Conservation (phyloP, 2,329 filamentous ascomycete species). For the Lasiodiplodia hormozganensis region DNA sequence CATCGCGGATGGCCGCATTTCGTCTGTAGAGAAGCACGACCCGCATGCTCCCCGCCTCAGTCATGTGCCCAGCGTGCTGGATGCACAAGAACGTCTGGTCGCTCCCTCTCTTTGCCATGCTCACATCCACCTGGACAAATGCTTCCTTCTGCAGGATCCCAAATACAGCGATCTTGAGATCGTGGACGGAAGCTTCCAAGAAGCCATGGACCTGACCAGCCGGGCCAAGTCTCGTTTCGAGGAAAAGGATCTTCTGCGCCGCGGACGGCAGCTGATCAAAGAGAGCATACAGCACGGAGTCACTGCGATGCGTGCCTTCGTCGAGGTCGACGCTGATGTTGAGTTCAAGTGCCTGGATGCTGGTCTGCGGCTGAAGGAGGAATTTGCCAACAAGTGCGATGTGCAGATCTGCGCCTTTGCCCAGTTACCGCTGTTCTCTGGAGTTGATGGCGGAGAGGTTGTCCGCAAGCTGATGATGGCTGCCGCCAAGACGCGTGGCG, state of each 20-base stretch:
- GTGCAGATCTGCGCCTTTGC: slow-evolving; percentile 76
- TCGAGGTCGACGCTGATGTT: slow-evolving; percentile 72
- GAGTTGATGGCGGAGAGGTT: slow-evolving; percentile 54
- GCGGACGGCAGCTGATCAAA: slow-evolving; percentile 70
- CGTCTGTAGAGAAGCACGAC: slow-evolving; percentile 42
- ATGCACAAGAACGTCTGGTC: slow-evolving; percentile 52
- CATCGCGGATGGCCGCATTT: slow-evolving; percentile 43
- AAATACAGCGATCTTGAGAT: slow-evolving; percentile 68
- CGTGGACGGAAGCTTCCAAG: slow-evolving; percentile 66
- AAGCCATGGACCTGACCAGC: slow-evolving; percentile 67
- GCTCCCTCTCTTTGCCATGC: slow-evolving; percentile 71
- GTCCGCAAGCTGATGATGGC: slow-evolving; percentile 60
- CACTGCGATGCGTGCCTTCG: slow-evolving; percentile 73
- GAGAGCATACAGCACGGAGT: slow-evolving; percentile 70
- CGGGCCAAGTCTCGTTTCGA: slow-evolving; percentile 70
- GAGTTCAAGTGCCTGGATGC: slow-evolving; percentile 63
- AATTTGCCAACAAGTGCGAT: slow-evolving; percentile 60
- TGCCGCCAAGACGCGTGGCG: slow-evolving; percentile 50
- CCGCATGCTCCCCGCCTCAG: slow-evolving; percentile 7
- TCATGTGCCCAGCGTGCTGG: slow-evolving; percentile 44
- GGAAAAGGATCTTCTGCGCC: slow-evolving; percentile 65
- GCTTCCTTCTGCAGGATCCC: slow-evolving; percentile 65
- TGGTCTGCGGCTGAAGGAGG: slow-evolving; percentile 63
- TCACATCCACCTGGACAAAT: slow-evolving; percentile 75
- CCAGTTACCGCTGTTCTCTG: slow-evolving; percentile 71